Base-by-base conservation (phyloP, 306 rosid species). In the Hippophae tibetana region DNA sequence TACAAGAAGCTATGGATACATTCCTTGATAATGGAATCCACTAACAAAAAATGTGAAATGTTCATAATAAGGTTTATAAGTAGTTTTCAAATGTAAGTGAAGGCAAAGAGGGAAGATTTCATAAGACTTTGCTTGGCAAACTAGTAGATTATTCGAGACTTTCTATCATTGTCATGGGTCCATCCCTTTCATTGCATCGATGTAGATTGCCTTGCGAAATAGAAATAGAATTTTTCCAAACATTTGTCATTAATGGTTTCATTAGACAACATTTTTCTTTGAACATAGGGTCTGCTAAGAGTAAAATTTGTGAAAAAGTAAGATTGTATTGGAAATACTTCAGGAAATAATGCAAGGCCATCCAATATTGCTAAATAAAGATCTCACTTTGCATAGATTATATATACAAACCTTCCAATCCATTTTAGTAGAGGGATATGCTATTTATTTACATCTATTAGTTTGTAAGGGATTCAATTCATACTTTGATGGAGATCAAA, bases 31-130 rank as follows among this genome's bases (percentile, higher is more conserved):
- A 5, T 52, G 56, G 56, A 52, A 52, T 52, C 23, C 56, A 9
- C 25, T 1, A 26, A 52, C 5, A 52, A 52, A 0, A 18, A 18
- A 18, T 18, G 18, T 18, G 18, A 0, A 18, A 18, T 18, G 18
- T 0, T 18, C 18, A 18, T 52, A 23, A 52, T n/a, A 52, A 52
- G 56, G 25, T 9, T 47, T 47, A 47, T 9, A 47, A 47, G 50
- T 47, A 0, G 0, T 47, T 47, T 47, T 47, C 50, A 47, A 9
- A 62, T 64, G 26, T 53, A 64, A 64, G 23, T 43, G 7, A 51
- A 43, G 31, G 43, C 31, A 43, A 53, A 64, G 27, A 53, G 51
- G 60, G 52, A 64, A 42, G 51, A 42, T 64, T 53, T 64, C 18
- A 8, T 12, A 51, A 53, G 60, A 53, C 60, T 52, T 5, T 64